These are phyloP conservation scores for Boletus rex-veris DNA, from an alignment of 768 basidiomycete genomes.

Conservation along the genomic window DNA sequence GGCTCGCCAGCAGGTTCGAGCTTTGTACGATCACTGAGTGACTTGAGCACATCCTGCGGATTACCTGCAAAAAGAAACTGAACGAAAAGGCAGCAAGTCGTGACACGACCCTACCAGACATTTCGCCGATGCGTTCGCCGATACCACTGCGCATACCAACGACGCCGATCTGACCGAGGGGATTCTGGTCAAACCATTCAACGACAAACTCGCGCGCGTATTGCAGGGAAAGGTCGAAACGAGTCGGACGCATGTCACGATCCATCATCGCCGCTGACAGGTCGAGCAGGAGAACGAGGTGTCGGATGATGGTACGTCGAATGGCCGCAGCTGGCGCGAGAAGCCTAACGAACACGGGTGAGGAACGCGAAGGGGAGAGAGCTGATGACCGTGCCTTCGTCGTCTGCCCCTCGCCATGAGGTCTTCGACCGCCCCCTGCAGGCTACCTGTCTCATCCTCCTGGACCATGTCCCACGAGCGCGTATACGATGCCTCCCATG, in stretches of 20 bases:
- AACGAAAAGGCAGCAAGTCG: background rate
- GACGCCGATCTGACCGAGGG: conserved; percentile 92
- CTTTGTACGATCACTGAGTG: conserved; percentile 80
- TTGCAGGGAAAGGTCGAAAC: conserved; percentile 87
- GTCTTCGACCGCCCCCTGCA: conserved; percentile 87
- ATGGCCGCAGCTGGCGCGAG: conserved; percentile 83
- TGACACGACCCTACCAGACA: conserved; percentile 67
- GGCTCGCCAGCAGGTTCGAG: conserved; percentile 91
- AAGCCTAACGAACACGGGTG: conserved; percentile 45
- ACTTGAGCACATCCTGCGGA: conserved; percentile 91
- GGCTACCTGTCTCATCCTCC: conserved; percentile 90
- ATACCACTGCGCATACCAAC: conserved; percentile 91
- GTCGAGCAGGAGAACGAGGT: conserved; percentile 90
- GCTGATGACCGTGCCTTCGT: conserved; percentile 55
- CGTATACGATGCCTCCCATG: conserved; percentile 94
- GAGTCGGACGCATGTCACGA: conserved; percentile 91
- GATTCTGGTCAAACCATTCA: conserved; percentile 99
- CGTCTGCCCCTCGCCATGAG: conserved; percentile 83
- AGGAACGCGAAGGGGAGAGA: conserved; percentile 2
- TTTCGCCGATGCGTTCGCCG: conserved; percentile 85
- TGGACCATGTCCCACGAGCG: conserved; percentile 97
- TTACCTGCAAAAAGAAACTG: conserved; percentile 57
- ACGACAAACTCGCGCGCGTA: conserved; percentile 88
- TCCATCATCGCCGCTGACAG: conserved; percentile 91
- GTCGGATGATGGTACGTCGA: conserved; percentile 93